These are phyloP conservation scores for Mortierella sp. DNA, from an alignment of 371 early-diverging fungal species.

Conservation along the genomic window DNA sequence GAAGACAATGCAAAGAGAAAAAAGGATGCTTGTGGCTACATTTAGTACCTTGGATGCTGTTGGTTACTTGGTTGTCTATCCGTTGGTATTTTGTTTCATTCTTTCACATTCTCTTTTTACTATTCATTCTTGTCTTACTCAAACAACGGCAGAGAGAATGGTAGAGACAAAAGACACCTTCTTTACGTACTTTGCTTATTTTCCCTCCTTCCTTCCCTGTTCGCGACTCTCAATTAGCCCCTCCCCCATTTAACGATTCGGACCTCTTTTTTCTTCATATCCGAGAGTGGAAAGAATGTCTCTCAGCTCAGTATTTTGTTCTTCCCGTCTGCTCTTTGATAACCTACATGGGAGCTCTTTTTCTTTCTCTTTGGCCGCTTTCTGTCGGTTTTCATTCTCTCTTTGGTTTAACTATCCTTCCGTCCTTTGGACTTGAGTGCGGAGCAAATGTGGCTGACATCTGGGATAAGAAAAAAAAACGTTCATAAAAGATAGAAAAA, in stretches of 20 bases:
- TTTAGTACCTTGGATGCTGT: too few relatives aligned
- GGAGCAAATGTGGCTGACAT: background rate
- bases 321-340: background rate
- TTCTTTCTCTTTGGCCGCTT: background rate
- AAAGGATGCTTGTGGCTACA: constrained; percentile 1
- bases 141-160: background rate
- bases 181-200: background rate
- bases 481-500: background rate
- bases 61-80: background rate
- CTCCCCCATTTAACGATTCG: background rate
- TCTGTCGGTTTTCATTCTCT: background rate
- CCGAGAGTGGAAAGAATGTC: too few relatives aligned
- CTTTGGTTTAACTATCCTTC: background rate
- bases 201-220: background rate
- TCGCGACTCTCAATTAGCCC: background rate
- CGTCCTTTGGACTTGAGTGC: background rate
- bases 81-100: background rate
- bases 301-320: background rate
- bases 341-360: background rate
- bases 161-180: too few relatives aligned
- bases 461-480: background rate
- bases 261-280: background rate
- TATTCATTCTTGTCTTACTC: background rate
- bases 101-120: background rate
- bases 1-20: background rate